Percentiles rank a stretch among this genome's conserved stretches.
Evolutionary conservation across 2,329 filamentous ascomycete genomes (phyloP).

Genomic region (Fusarium sulawesiense): DNA sequence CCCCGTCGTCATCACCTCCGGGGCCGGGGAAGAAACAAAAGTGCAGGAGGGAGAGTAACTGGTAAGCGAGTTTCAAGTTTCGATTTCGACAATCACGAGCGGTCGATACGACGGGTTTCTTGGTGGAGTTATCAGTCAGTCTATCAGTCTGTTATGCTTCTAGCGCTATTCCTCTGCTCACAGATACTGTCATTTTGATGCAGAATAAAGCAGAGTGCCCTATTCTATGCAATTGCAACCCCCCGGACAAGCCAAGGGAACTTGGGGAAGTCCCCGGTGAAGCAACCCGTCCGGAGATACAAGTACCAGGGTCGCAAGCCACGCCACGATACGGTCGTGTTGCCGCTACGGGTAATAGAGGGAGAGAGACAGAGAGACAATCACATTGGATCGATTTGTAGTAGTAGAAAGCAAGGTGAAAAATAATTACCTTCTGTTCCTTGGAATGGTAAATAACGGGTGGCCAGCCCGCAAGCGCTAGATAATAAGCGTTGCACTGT

Average conservation of each 20-base stretch:
- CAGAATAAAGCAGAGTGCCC: slow-evolving; percentile 36
- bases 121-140: slow-evolving; percentile 15
- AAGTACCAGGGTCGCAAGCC: slow-evolving; percentile 34
- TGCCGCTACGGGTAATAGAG: slow-evolving; percentile 21
- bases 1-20: slow-evolving; percentile 39
- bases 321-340: slow-evolving; percentile 16
- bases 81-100: slow-evolving; percentile 8
- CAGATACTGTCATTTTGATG: slow-evolving; percentile 8
- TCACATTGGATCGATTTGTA: not conserved
- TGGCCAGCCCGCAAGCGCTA: slow-evolving; percentile 42
- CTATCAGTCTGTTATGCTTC: not conserved
- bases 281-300: slow-evolving; percentile 36
- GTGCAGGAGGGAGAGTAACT: not conserved
- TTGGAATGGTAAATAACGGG: slow-evolving; percentile 43
- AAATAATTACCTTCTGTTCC: slow-evolving; percentile 15
- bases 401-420: not conserved
- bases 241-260: slow-evolving; percentile 38
- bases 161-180: not conserved
- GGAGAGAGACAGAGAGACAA: not conserved
- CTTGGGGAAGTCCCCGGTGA: slow-evolving; percentile 37
- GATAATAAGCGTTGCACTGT: slow-evolving; percentile 17
- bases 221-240: slow-evolving; percentile 34
- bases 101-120: not conserved
- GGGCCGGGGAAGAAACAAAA: slow-evolving; percentile 29
- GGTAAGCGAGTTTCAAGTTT: slow-evolving; percentile 1